Conservation (phyloP, 768 basidiomycete species). For the Gloeostereum incarnatum region DNA sequence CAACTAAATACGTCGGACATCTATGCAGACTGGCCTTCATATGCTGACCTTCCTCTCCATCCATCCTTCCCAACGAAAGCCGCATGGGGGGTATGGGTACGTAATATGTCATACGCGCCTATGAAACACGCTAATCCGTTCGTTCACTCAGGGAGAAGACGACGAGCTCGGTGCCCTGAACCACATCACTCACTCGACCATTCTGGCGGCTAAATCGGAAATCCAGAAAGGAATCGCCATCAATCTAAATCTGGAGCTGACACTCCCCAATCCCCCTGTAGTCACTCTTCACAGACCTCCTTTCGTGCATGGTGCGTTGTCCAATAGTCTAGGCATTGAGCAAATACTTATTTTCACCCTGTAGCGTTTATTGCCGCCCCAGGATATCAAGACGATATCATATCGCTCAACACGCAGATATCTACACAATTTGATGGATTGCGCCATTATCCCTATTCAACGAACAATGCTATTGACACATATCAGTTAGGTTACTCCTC, state of each 20-base stretch:
- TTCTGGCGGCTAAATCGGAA: slow-evolving; percentile 5
- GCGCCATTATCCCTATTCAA: slow-evolving; percentile 9
- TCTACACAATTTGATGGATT: slow-evolving; percentile 8
- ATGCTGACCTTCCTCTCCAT: slow-evolving; percentile 8
- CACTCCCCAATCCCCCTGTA: slow-evolving; percentile 7
- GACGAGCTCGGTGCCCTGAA: slow-evolving; percentile 9
- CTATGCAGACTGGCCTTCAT: slow-evolving; percentile 9
- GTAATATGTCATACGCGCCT: not conserved
- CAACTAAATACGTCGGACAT: slow-evolving; percentile 1
- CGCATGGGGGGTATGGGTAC: slow-evolving; percentile 10
- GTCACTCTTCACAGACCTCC: not conserved
- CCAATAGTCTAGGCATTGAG: not conserved
- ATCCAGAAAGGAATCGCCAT: slow-evolving; percentile 4
- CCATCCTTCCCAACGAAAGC: slow-evolving; percentile 9
- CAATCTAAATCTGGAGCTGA: slow-evolving; percentile 7
- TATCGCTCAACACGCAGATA: slow-evolving; percentile 9
- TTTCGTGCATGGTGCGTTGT: slow-evolving; percentile 1
- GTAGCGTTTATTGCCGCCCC: slow-evolving; percentile 1
- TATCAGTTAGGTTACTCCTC: slow-evolving; percentile 3
- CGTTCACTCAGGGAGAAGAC: slow-evolving; percentile 2
- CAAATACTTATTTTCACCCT: not conserved
- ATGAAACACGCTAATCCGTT: not conserved
- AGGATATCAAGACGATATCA: slow-evolving; percentile 8
- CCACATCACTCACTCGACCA: slow-evolving; percentile 7
- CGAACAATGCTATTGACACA: not conserved